These are phyloP conservation scores for Pyrenophora teres DNA, from an alignment of 2,329 filamentous ascomycete species.

Conservation along the genomic window DNA sequence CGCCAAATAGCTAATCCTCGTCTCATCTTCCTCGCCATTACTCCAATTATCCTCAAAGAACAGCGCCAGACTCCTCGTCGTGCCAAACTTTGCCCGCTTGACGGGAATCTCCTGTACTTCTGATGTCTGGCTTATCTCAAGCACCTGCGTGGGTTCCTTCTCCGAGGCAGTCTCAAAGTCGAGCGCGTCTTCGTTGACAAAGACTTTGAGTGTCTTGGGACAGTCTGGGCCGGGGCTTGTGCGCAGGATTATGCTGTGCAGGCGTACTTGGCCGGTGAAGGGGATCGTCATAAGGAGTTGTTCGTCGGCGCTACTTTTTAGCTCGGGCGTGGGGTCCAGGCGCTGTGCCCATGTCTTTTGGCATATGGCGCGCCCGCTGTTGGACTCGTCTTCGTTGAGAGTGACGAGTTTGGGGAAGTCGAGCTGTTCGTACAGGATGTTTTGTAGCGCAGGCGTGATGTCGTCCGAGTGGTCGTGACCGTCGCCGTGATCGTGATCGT, in stretches of 20 bases:
- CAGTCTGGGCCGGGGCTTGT: conserved; percentile 72
- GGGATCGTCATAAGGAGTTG: conserved; percentile 92
- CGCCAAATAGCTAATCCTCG: conserved; percentile 78
- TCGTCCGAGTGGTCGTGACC: conserved; percentile 88
- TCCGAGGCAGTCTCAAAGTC: conserved; percentile 81
- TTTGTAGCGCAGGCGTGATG: conserved; percentile 87
- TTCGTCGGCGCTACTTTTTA: conserved; percentile 86
- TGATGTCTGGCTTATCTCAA: conserved; percentile 76
- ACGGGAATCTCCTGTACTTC: conserved; percentile 88
- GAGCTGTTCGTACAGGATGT: conserved; percentile 89
- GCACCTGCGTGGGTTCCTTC: conserved; percentile 70
- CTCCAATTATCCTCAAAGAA: conserved; percentile 94
- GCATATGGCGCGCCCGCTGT: conserved; percentile 74
- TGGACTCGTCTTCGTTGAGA: conserved; percentile 75
- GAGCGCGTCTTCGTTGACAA: conserved; percentile 79
- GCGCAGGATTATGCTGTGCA: conserved; percentile 86
- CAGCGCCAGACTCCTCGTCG: conserved; percentile 77
- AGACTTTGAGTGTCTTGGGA: conserved; percentile 83
- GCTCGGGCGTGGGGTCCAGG: conserved; percentile 70
- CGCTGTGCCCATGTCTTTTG: conserved; percentile 92
- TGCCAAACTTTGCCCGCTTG: conserved; percentile 85
- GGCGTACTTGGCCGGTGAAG: conserved; percentile 91
- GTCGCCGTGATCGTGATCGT: conserved; percentile 34
- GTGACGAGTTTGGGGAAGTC: conserved; percentile 84
- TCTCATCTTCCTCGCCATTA: conserved; percentile 75